Percentiles rank a stretch among this genome's conserved stretches.
Evolutionary conservation across 768 basidiomycete species (phyloP).

Genomic region (Goffeauzyma gilvescens): DNA sequence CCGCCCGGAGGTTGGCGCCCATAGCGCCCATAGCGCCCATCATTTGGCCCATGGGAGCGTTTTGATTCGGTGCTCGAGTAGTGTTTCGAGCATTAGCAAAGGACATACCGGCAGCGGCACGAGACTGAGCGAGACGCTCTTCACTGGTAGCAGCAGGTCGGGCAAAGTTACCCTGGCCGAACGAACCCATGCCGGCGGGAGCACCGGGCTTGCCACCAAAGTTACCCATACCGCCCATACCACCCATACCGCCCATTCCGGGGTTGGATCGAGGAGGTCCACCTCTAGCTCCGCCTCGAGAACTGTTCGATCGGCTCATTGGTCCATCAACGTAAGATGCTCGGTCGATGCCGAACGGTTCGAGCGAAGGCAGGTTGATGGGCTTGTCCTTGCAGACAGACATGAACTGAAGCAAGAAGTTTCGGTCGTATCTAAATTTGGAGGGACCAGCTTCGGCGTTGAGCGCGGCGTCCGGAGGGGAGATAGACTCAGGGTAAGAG

Average conservation of each 20-base stretch:
- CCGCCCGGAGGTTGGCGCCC: no score
- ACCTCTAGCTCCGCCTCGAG: no score
- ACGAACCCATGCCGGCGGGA: slow-evolving; percentile 26
- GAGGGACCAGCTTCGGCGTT: slow-evolving; percentile 67
- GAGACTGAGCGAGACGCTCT: slow-evolving; percentile 15
- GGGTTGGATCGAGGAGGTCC: no score
- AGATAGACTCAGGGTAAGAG: slow-evolving; percentile 62
- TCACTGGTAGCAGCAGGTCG: slow-evolving; percentile 17
- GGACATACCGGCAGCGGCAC: slow-evolving; percentile 18
- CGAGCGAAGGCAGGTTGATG: slow-evolving; percentile 67
- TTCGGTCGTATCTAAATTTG: slow-evolving; percentile 93
- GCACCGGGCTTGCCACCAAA: slow-evolving; percentile 18
- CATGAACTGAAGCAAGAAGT: slow-evolving; percentile 96
- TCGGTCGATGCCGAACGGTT: slow-evolving; percentile 76
- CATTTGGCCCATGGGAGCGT: slow-evolving; percentile 29
- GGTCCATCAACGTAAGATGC: no score
- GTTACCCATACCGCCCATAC: slow-evolving; percentile 36
- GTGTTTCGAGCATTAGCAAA: slow-evolving; percentile 15
- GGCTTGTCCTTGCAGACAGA: slow-evolving; percentile 84
- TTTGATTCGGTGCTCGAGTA: slow-evolving; percentile 42
- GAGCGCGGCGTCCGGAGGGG: slow-evolving; percentile 64
- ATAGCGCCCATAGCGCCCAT: slow-evolving; percentile 3
- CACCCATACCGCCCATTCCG: slow-evolving; percentile 24
- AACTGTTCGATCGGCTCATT: no score
- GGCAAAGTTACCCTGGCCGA: slow-evolving; percentile 14